Evolutionary conservation across 306 rosid species (phyloP), one percentile per base, ranked within the genome.

Genomic region (Castanospermum australe): DNA sequence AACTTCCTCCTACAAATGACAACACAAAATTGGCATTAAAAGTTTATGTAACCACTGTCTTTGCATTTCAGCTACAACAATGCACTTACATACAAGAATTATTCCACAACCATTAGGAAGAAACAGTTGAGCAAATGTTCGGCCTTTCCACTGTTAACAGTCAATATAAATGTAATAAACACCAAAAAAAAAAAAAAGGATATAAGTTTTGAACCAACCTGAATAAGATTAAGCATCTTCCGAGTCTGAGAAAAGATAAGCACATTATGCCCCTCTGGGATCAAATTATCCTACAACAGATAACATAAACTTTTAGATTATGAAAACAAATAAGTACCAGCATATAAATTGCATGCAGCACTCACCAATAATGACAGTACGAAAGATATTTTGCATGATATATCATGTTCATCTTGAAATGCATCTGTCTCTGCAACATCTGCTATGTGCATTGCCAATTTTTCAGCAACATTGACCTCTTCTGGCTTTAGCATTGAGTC

Each of bases 191-290:
- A 73, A 52, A 42, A 44, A 38, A 63, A 33, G 39, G 25, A 72
- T 48, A 48, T 18, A 68, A 65, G 9, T 30, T 47, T 36, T 30
- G 61, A 35, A 72, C 85, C 56, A 65, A 94, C 97, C 97, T 94
- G 90, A 75, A 94, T 86, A 79, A 92, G 92, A 87, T 91, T 91
- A 81, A 94, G 99, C 99, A 92, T 94, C 92, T 91, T 94, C 78
- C 95, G 97, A 69, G 97, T 94, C 87, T 92, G 97, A 67, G 99
- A 94, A 76, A 94, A 94, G 66, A 94, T 91, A 41, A 94, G 94
- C 81, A 94, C 90, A 36, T 60, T 78, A 84, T 94, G 97, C 67
- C 99, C 99, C 78, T 92, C 84, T 2, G 92, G 92, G 57, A 92
- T 84, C 81, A 94, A 73, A 77, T 91, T 80, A 66, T 84, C 92